These are phyloP conservation scores for Emmonsia crescens DNA, from an alignment of 2,329 filamentous ascomycete genomes.

Conservation along the genomic window DNA sequence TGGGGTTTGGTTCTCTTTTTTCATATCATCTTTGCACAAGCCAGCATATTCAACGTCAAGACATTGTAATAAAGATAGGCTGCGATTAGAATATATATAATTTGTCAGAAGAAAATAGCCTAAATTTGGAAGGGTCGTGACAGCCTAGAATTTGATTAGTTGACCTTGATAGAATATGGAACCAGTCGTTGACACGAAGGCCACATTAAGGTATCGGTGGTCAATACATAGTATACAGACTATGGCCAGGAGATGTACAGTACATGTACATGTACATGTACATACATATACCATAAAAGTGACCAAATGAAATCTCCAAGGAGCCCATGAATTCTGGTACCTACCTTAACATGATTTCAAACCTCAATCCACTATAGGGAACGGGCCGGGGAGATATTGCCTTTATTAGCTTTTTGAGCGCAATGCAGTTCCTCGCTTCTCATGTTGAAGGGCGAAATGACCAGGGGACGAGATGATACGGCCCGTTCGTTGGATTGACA, in stretches of 20 bases:
- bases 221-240: background rate
- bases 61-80: background rate
- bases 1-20: background rate
- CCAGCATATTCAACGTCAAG: background rate
- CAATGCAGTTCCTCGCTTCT: background rate
- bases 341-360: background rate
- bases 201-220: background rate
- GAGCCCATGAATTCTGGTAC: background rate
- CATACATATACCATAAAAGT: background rate
- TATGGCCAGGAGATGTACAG: background rate
- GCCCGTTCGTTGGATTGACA: background rate
- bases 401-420: background rate
- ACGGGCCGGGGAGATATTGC: background rate
- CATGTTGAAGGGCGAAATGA: background rate
- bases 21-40: background rate
- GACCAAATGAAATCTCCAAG: background rate
- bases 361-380: background rate
- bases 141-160: background rate
- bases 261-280: too few relatives aligned
- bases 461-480: background rate
- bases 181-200: background rate
- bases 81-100: background rate
- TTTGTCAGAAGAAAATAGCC: background rate
- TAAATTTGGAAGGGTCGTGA: background rate
- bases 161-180: background rate